A percentile compares a stretch with the other conserved stretches of the same genome.
Evolutionary conservation across 352 stramenopile species (phyloP).

Genomic region (Phytophthora nicotianae): DNA sequence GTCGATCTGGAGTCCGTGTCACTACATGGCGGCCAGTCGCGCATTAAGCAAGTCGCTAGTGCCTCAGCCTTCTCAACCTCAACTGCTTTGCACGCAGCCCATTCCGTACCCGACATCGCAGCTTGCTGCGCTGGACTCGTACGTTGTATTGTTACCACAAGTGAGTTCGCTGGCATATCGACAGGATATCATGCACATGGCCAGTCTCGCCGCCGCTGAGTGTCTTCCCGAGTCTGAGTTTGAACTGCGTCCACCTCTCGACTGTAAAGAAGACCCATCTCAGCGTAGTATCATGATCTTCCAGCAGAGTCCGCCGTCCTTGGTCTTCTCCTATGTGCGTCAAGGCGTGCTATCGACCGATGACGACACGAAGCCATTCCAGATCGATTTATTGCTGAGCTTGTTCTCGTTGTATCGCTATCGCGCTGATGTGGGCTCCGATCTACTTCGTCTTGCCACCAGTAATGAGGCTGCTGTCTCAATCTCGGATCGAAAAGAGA

Average conservation of each 20-base stretch:
- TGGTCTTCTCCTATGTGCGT: constrained; percentile 68
- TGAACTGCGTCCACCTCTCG: constrained; percentile 46
- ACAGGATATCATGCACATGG: constrained; percentile 48
- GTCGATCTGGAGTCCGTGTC: constrained; percentile 89
- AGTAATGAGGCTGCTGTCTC: constrained; percentile 25
- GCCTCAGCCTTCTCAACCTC: constrained; percentile 72
- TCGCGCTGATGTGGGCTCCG: constrained; percentile 75
- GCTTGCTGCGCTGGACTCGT: constrained; percentile 77
- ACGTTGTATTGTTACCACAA: constrained; percentile 71
- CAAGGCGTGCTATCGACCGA: constrained; percentile 43
- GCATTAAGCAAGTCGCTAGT: constrained; percentile 60
- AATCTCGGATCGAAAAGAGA: constrained; percentile 49
- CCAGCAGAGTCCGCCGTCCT: constrained; percentile 77
- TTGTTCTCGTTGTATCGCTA: constrained; percentile 88
- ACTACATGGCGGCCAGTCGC: constrained; percentile 73
- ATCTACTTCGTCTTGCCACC: constrained; percentile 43
- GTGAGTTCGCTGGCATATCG: constrained; percentile 25
- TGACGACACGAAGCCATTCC: constrained; percentile 41
- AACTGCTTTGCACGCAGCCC: constrained; percentile 69
- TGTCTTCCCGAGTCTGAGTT: constrained; percentile 60
- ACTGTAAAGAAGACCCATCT: constrained; percentile 10
- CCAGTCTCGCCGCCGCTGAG: constrained; percentile 49
- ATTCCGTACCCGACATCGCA: constrained; percentile 61
- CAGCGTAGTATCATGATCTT: constrained; percentile 61
- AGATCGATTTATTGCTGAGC: constrained; percentile 80